Base-by-base conservation (phyloP, 768 basidiomycete species). In the Macrolepiota albuminosa region DNA sequence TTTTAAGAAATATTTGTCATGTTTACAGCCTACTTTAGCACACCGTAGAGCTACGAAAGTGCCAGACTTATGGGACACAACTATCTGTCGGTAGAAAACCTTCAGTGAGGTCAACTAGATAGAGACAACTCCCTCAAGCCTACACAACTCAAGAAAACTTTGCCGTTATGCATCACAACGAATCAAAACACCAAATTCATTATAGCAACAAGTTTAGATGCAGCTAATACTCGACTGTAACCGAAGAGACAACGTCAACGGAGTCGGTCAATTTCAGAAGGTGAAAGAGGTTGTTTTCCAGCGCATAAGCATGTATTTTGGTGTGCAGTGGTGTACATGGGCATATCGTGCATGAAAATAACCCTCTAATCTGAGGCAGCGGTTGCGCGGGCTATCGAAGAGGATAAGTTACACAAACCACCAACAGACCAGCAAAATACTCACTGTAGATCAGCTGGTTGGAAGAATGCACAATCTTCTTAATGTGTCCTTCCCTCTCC, bases 391-490 rank as follows among this genome's bases (percentile, higher is more conserved):
- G 82, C 82, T 83, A 42, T 21, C 2, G 61, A 47, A 33, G 54
- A 62, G 33, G 45, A 53, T 43, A 18, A 54, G 39, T 37, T 37
- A 26, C 53, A 29, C 48, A 9, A 31, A 46, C 10, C 11, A 26
- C 56, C n/a, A 24, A 52, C n/a, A 53, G 33, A 37, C n/a, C 50
- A 24, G 54, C 55, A 13, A 33, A 43, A 55, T 37, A 87, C 91
- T 72, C 71, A 94, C 93, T 98, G 90, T 98, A 98, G 70, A 99
- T 86, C 72, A 95, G 79, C 78, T 99, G 96, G 61, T 83, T 81
- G 65, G 89, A 89, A 83, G 96, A 94, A 81, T 98, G 97, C 64
- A 98, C 92, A 68, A 99, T 93, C 66, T 86, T 84, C 83, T 96
- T 98, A 78, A 99, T 98, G 72, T 84, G 79, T 61, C 91, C 92